These are phyloP conservation scores for Arbutus unedo DNA, from an alignment of 148 eudicot species.

Conservation along the genomic window DNA sequence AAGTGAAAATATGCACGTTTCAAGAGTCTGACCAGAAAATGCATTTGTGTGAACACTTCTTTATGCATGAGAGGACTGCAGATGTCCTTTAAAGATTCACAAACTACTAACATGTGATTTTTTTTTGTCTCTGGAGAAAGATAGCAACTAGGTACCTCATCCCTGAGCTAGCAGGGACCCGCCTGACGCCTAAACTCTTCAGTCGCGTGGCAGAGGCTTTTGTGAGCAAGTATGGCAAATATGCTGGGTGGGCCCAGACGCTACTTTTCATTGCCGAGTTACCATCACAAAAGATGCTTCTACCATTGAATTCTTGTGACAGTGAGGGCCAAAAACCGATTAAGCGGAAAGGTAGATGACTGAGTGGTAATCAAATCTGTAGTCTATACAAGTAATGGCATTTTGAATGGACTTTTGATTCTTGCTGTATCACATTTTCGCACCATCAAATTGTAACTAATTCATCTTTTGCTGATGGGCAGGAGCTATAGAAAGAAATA, in stretches of 20 bases:
- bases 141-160: constrained; percentile 81
- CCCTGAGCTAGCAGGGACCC: constrained; percentile 82
- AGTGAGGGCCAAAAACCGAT: constrained; percentile 27
- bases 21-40: constrained; percentile 2
- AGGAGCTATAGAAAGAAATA: neutral
- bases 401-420: neutral
- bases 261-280: constrained; percentile 91
- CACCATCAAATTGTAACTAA: neutral
- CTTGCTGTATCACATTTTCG: neutral
- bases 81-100: neutral
- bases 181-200: constrained; percentile 61
- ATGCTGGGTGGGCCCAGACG: constrained; percentile 99
- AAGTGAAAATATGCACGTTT: neutral
- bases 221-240: constrained; percentile 83
- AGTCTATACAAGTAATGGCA: neutral
- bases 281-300: constrained; percentile 75
- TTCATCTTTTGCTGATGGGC: constrained; percentile 5
- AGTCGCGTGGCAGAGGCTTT: constrained; percentile 88
- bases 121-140: constrained; percentile 29
- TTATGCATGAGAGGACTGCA: neutral
- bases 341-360: constrained; percentile 19
- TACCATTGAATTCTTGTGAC: constrained; percentile 28
- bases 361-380: neutral
- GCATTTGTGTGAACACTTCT: neutral
- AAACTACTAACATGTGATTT: constrained; percentile 15